Percentiles rank a stretch among this genome's conserved stretches.
Conservation (phyloP, 2,329 filamentous ascomycete species). For the Epichloe baconii region DNA sequence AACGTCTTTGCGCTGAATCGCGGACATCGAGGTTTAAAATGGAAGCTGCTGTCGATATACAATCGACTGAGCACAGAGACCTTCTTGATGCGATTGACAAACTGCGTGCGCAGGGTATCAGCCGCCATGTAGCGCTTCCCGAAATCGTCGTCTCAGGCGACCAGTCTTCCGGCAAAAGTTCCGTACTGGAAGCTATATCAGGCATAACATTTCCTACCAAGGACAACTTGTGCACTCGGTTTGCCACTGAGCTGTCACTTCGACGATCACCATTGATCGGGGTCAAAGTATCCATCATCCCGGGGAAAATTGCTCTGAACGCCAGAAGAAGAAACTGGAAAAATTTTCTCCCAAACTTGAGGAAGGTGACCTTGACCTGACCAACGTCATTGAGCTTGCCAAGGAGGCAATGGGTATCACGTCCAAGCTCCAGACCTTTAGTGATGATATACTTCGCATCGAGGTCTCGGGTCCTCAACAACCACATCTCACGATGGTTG, state of each 20-base stretch:
- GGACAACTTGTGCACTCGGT: slow-evolving; percentile 46
- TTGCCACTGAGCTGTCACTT: slow-evolving; percentile 48
- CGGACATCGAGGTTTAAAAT: neutral
- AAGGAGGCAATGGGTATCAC: slow-evolving; percentile 36
- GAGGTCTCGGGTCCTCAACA: slow-evolving; percentile 33
- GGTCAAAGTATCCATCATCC: slow-evolving; percentile 21
- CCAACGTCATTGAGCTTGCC: slow-evolving; percentile 24
- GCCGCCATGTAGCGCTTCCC: slow-evolving; percentile 22
- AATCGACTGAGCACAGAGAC: slow-evolving; percentile 3
- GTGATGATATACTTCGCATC: slow-evolving; percentile 31
- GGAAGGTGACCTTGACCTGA: slow-evolving; percentile 13
- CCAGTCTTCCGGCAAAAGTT: slow-evolving; percentile 50
- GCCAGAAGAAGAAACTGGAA: slow-evolving; percentile 13
- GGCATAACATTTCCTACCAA: slow-evolving; percentile 45
- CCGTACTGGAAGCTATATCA: slow-evolving; percentile 50
- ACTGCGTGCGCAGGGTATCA: slow-evolving; percentile 5
- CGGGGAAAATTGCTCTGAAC: slow-evolving; percentile 15
- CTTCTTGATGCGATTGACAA: slow-evolving; percentile 8
- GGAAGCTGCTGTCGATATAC: neutral
- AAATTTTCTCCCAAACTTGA: slow-evolving; percentile 12
- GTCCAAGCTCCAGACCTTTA: slow-evolving; percentile 24
- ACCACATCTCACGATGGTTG: slow-evolving; percentile 44
- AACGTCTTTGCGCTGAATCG: neutral
- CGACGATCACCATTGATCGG: slow-evolving; percentile 25
- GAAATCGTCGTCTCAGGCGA: slow-evolving; percentile 46